phyloP scores from a whole-genome alignment of 768 basidiomycete species.

The Pleurotus citrinopileatus region DNA sequence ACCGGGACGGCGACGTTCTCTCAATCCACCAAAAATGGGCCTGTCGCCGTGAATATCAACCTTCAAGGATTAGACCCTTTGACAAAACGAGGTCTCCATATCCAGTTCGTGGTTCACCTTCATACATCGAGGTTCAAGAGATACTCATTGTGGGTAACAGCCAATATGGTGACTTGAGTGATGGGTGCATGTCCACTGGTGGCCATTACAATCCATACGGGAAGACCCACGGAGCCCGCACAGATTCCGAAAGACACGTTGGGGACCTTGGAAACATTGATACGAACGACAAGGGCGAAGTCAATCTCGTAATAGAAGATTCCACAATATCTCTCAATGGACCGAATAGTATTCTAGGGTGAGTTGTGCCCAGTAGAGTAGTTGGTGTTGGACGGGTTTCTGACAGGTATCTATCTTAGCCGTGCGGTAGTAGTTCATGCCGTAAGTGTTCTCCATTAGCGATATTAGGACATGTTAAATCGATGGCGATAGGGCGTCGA shows the following conservation, averaged over 20 bases:
- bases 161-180: conserved; percentile 57
- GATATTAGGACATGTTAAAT: too few species aligned
- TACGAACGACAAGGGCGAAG: conserved; percentile 55
- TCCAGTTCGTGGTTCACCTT: conserved; percentile 56
- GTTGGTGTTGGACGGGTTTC: conserved; percentile 9
- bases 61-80: conserved; percentile 58
- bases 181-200: conserved; percentile 69
- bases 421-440: conserved; percentile 77
- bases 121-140: background rate
- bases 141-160: conserved; percentile 14
- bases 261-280: conserved; percentile 78
- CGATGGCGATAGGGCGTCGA: conserved; percentile 74
- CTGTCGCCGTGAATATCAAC: conserved; percentile 61
- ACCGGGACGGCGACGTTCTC: conserved; percentile 65
- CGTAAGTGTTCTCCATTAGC: conserved; percentile 28
- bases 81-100: conserved; percentile 70
- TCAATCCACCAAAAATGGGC: conserved; percentile 45
- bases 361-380: conserved; percentile 17
- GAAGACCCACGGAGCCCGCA: conserved; percentile 63
- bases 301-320: conserved; percentile 58
- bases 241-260: conserved; percentile 56
- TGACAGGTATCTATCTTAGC: conserved; percentile 25
- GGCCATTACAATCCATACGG: conserved; percentile 75
- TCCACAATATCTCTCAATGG: conserved; percentile 64
- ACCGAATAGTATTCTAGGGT: conserved; percentile 69